phyloP scores from a whole-genome alignment of 306 rosid species.

The Castanea mollissima region DNA sequence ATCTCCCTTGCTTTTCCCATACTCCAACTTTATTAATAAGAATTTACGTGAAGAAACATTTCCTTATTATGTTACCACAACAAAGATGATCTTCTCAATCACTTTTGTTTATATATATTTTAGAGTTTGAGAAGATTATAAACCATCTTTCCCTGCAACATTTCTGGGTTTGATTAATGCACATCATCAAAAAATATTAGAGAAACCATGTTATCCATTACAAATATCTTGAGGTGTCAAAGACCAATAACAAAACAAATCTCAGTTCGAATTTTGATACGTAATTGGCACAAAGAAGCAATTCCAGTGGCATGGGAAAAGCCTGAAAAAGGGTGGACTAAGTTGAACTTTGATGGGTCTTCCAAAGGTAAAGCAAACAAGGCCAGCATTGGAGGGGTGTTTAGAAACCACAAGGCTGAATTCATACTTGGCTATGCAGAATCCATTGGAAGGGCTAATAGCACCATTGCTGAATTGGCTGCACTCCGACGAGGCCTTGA shows the following conservation, averaged over 20 bases:
- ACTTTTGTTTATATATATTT: not conserved
- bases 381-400: conserved; percentile 69
- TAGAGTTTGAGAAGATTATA: not conserved
- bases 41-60: conserved; percentile 43
- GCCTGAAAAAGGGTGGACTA: conserved; percentile 69
- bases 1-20: conserved; percentile 41
- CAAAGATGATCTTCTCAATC: conserved; percentile 7
- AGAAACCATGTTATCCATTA: conserved; percentile 33
- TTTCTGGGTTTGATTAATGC: not conserved
- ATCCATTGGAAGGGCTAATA: conserved; percentile 58
- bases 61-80: conserved; percentile 13
- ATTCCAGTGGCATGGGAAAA: conserved; percentile 69
- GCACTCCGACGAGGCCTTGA: conserved; percentile 71
- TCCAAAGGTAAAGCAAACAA: conserved; percentile 39
- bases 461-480: conserved; percentile 53
- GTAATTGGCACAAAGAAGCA: conserved; percentile 42
- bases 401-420: conserved; percentile 65
- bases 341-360: conserved; percentile 73
- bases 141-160: not conserved
- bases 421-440: conserved; percentile 70
- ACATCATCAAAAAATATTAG: not conserved
- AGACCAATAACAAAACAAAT: conserved; percentile 19
- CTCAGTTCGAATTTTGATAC: conserved; percentile 27
- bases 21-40: conserved; percentile 48
- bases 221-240: conserved; percentile 38